A percentile compares a stretch with the other conserved stretches of the same genome.
Evolutionary conservation across 2,329 filamentous ascomycete genomes (phyloP).

Genomic region (Colletotrichum sp.): DNA sequence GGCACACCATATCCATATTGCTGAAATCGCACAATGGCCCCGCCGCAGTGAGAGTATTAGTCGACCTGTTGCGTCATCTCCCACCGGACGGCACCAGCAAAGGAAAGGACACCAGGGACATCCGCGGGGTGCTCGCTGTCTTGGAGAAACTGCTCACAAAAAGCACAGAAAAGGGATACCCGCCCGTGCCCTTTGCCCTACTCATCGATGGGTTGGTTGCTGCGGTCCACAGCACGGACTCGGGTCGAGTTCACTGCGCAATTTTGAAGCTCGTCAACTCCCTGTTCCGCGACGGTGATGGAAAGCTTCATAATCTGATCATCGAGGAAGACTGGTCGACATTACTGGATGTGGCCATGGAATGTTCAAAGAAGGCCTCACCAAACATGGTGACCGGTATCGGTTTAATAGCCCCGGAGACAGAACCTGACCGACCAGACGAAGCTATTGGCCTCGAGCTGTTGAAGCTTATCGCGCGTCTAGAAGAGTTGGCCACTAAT

Average conservation of each 20-base stretch:
- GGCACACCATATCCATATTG: slow-evolving; percentile 73
- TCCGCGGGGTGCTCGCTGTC: slow-evolving; percentile 67
- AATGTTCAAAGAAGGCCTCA: slow-evolving; percentile 50
- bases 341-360: slow-evolving; percentile 63
- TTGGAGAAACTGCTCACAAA: slow-evolving; percentile 68
- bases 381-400: slow-evolving; percentile 6
- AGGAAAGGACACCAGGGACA: slow-evolving; percentile 59
- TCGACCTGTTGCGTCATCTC: slow-evolving; percentile 64
- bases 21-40: slow-evolving; percentile 78
- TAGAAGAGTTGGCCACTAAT: slow-evolving; percentile 53
- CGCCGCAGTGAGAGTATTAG: slow-evolving; percentile 67
- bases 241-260: slow-evolving; percentile 49
- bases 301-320: slow-evolving; percentile 59
- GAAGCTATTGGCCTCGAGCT: slow-evolving; percentile 48
- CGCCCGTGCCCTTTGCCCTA: slow-evolving; percentile 61
- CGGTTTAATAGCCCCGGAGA: slow-evolving; percentile 23
- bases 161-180: slow-evolving; percentile 63
- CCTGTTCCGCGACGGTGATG: slow-evolving; percentile 57
- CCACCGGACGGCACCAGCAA: slow-evolving; percentile 46
- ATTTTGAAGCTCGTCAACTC: slow-evolving; percentile 59
- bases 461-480: slow-evolving; percentile 46
- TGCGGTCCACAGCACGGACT: slow-evolving; percentile 48
- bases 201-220: slow-evolving; percentile 63
- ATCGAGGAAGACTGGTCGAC: slow-evolving; percentile 70
- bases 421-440: slow-evolving; percentile 36